phyloP scores from a whole-genome alignment of 2,329 filamentous ascomycete species.

The Talaromyces funiculosus region DNA sequence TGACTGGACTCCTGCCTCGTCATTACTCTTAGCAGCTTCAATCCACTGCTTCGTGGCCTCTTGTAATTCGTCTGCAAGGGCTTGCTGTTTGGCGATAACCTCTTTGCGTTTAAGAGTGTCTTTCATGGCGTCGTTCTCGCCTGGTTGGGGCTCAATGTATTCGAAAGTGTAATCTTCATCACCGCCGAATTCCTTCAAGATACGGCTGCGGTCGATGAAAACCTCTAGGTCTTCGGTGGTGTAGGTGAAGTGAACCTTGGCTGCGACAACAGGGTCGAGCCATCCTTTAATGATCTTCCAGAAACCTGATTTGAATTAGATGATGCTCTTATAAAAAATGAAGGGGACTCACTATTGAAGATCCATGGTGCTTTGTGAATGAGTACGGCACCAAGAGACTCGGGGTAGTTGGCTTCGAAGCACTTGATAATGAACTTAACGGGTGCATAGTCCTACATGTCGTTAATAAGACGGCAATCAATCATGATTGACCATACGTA shows the following conservation, averaged over 20 bases:
- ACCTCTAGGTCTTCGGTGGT: slow-evolving; percentile 69
- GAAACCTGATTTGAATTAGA: slow-evolving; percentile 54
- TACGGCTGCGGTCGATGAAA: slow-evolving; percentile 65
- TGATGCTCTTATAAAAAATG: neutral
- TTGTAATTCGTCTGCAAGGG: slow-evolving; percentile 69
- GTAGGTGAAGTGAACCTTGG: slow-evolving; percentile 90
- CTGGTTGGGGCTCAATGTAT: slow-evolving; percentile 68
- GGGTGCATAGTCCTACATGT: slow-evolving; percentile 71
- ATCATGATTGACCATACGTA: slow-evolving; percentile 32
- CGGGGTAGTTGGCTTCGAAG: slow-evolving; percentile 97
- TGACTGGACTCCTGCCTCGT: slow-evolving; percentile 41
- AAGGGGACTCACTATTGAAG: slow-evolving; percentile 65
- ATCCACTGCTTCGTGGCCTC: slow-evolving; percentile 72
- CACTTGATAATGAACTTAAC: slow-evolving; percentile 99
- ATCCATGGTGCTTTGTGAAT: slow-evolving; percentile 97
- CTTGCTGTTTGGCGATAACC: slow-evolving; percentile 58
- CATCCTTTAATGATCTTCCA: slow-evolving; percentile 95
- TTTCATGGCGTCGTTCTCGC: slow-evolving; percentile 73
- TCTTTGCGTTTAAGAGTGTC: slow-evolving; percentile 58
- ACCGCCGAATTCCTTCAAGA: slow-evolving; percentile 80
- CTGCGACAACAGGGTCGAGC: slow-evolving; percentile 92
- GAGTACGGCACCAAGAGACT: slow-evolving; percentile 80
- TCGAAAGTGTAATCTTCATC: slow-evolving; percentile 77
- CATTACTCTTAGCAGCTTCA: slow-evolving; percentile 41
- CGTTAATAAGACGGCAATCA: neutral